Evolutionary conservation across 202 grass and related monocot genomes (phyloP).

Genomic region (Setaria italica): DNA sequence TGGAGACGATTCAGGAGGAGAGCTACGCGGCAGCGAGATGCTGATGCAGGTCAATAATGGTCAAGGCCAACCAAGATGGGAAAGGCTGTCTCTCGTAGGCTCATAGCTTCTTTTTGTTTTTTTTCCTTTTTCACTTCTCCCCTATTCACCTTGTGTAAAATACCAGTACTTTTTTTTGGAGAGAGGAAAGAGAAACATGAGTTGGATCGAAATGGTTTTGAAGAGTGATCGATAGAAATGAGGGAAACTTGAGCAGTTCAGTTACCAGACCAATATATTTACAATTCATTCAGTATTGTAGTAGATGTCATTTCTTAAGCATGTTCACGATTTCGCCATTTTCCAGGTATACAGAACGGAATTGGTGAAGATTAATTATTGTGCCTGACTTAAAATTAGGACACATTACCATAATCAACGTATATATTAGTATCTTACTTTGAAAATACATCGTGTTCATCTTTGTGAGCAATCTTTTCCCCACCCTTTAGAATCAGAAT

Average conservation of each 20-base stretch:
- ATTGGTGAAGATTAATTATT: not conserved
- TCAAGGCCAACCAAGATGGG: slow-evolving; percentile 15
- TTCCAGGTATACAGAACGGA: not conserved
- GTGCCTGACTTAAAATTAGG: no score
- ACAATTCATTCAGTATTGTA: not conserved
- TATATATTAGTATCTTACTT: no score
- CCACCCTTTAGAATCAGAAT: not conserved
- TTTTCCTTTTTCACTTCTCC: not conserved
- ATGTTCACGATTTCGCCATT: no score
- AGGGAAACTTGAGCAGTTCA: not conserved
- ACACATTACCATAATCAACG: no score
- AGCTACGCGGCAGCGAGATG: slow-evolving; percentile 41
- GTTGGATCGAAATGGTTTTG: not conserved
- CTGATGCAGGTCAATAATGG: slow-evolving; percentile 11
- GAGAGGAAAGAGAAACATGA: slow-evolving; percentile 33
- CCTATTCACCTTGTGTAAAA: slow-evolving; percentile 34
- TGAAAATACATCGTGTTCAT: not conserved
- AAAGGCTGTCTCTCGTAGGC: slow-evolving; percentile 44
- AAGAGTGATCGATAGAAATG: slow-evolving; percentile 18
- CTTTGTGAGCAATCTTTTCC: not conserved
- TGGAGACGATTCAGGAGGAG: slow-evolving; percentile 93
- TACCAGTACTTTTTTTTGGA: slow-evolving; percentile 27
- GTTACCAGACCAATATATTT: no score
- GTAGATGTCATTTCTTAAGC: not conserved
- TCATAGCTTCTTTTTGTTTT: not conserved